A percentile compares a stretch with the other conserved stretches of the same genome.
Evolutionary conservation across 192 early-diverging fungal genomes (phyloP).

Genomic region (Mortierella alpina): DNA sequence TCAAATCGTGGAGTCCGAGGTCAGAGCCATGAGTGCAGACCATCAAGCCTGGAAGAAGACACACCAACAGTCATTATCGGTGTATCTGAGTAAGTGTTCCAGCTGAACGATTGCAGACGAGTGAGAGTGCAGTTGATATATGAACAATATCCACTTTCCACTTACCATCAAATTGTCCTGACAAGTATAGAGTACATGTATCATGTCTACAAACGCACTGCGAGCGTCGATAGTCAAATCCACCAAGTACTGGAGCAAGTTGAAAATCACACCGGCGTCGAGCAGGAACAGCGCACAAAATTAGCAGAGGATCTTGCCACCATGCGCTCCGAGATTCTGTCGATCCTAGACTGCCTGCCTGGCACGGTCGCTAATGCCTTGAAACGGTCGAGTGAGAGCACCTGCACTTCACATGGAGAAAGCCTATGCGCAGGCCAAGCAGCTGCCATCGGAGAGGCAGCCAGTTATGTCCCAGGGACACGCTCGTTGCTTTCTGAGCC

Average conservation of each 20-base stretch:
- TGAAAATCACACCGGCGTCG: not conserved
- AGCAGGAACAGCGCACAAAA: not conserved
- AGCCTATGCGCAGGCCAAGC: too few species aligned
- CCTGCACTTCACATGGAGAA: too few species aligned
- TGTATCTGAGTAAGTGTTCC: slow-evolving; percentile 18
- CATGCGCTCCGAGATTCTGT: slow-evolving; percentile 10
- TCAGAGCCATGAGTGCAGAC: slow-evolving; percentile 6
- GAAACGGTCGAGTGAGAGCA: not conserved
- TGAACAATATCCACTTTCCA: not conserved
- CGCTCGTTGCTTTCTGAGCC: not conserved
- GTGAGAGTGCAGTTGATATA: not conserved
- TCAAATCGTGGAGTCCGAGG: not conserved
- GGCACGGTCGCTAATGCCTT: slow-evolving; percentile 1
- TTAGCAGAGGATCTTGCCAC: slow-evolving; percentile 1
- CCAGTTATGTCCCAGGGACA: too few species aligned
- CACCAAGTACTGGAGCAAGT: slow-evolving; percentile 1
- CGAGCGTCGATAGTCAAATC: slow-evolving; percentile 7
- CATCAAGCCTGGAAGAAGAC: slow-evolving; percentile 23
- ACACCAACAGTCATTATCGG: slow-evolving; percentile 4
- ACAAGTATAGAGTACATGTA: slow-evolving; percentile 29
- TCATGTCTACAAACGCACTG: slow-evolving; percentile 21
- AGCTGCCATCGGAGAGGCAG: too few species aligned
- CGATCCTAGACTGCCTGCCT: slow-evolving; percentile 5
- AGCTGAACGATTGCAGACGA: not conserved
- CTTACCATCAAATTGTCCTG: not conserved